These are phyloP conservation scores for Pezicula carpinea DNA, from an alignment of 2,329 filamentous ascomycete genomes.

Conservation along the genomic window DNA sequence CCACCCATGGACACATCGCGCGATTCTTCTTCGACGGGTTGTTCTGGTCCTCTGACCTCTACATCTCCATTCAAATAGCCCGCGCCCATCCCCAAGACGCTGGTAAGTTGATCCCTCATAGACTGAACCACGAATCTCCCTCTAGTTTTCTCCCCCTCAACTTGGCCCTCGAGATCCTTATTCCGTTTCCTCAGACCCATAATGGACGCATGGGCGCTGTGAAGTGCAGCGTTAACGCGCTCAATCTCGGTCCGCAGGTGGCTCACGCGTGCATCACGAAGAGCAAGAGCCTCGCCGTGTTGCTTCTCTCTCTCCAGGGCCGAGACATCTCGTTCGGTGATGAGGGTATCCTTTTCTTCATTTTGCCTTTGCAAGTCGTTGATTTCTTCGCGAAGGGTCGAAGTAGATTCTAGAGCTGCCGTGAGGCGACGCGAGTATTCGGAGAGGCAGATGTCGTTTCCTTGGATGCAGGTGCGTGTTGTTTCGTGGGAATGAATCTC, in stretches of 20 bases:
- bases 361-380: slow-evolving; percentile 26
- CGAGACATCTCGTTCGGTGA: slow-evolving; percentile 7
- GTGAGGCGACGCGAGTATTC: slow-evolving; percentile 42
- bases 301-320: slow-evolving; percentile 11
- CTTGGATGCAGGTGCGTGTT: slow-evolving; percentile 25
- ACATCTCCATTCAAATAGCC: slow-evolving; percentile 33
- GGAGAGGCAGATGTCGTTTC: slow-evolving; percentile 32
- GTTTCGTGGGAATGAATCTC: slow-evolving; percentile 30
- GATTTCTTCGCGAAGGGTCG: slow-evolving; percentile 32
- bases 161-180: slow-evolving; percentile 35
- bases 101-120: slow-evolving; percentile 48
- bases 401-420: slow-evolving; percentile 34
- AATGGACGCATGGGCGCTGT: slow-evolving; percentile 43
- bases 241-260: slow-evolving; percentile 47
- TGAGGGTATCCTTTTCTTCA: slow-evolving; percentile 17
- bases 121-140: slow-evolving; percentile 42
- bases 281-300: slow-evolving; percentile 43
- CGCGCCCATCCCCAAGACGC: slow-evolving; percentile 42
- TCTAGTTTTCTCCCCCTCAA: slow-evolving; percentile 43
- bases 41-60: slow-evolving; percentile 1
- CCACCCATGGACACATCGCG: background rate
- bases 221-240: slow-evolving; percentile 39
- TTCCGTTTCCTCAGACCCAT: slow-evolving; percentile 43
- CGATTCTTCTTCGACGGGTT: background rate
- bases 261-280: slow-evolving; percentile 44